These are phyloP conservation scores for Dipsacomyces acuminosporus DNA, from an alignment of 371 early-diverging fungal genomes.

Conservation along the genomic window DNA sequence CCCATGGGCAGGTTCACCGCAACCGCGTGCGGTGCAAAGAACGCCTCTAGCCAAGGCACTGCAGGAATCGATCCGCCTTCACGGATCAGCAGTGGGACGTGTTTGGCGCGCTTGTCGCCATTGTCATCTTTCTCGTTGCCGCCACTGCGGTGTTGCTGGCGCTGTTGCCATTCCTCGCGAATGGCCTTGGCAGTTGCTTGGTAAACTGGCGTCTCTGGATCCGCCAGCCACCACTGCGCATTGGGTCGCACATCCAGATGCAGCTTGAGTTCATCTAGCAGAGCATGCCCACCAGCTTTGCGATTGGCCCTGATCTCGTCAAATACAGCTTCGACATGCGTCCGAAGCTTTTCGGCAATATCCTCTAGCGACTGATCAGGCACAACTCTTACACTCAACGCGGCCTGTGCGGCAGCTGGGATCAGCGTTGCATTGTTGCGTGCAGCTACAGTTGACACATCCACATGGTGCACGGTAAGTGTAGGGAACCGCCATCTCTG, in stretches of 20 bases:
- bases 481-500: slow-evolving; percentile 77
- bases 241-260: slow-evolving; percentile 57
- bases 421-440: slow-evolving; percentile 64
- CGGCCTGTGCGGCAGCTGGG: slow-evolving; percentile 63
- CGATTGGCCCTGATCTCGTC: slow-evolving; percentile 51
- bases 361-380: slow-evolving; percentile 69
- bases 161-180: slow-evolving; percentile 44
- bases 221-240: slow-evolving; percentile 79
- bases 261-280: slow-evolving; percentile 26
- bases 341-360: slow-evolving; percentile 56
- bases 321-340: slow-evolving; percentile 55
- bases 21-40: slow-evolving; percentile 56
- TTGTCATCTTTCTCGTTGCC: background rate
- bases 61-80: slow-evolving; percentile 85
- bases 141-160: background rate
- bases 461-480: slow-evolving; percentile 73
- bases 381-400: slow-evolving; percentile 76
- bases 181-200: slow-evolving; percentile 64
- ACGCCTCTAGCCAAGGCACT: slow-evolving; percentile 73
- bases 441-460: slow-evolving; percentile 60
- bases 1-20: slow-evolving; percentile 81
- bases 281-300: slow-evolving; percentile 44
- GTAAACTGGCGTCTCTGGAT: slow-evolving; percentile 62
- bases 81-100: slow-evolving; percentile 57
- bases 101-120: slow-evolving; percentile 17